Base-by-base conservation (phyloP, 257 asterid species). In the Ajuga chamaepitys region DNA sequence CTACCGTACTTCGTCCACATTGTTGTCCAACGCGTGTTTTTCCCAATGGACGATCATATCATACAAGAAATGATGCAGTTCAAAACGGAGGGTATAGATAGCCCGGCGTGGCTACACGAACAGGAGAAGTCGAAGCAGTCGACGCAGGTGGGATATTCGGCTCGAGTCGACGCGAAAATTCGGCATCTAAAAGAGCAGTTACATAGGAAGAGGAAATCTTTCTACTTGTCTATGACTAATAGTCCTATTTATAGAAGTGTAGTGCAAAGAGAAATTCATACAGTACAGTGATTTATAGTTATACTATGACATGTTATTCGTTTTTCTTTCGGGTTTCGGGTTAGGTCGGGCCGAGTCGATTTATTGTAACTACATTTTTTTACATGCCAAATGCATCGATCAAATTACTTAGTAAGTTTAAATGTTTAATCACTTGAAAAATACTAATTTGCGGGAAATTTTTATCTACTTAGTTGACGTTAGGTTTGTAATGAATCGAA, bases 111-210 rank as follows among this genome's bases (percentile, higher is more conserved):
- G 95, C 16, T 77, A 64, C 76, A 85, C 37, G 95, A 87, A 52
- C 88, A 79, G 55, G 73, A 74, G 66, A 87, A 77, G 13, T 81
- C 95, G 4, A 79, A 69, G 14, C 78, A 72, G 74, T 50, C 40
- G 58, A 81, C 91, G 11, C 88, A 75, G 32, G 74, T 84, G 11
- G 95, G 95, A 0, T 82, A 82, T 53, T 73, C 95, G 2, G 88
- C 95, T 0, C 66, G 88, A 61, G 91, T 87, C 32, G 95, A 87
- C 56, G 91, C 91, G 0, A 87, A 82, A 52, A 82, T 87, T 18
- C 70, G 74, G 9, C 75, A 84, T 18, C 54, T 84, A 37, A 81
- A 71, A 46, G 83, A 77, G 24, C 83, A 72, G 56, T 60, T 84
- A 24, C 74, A 70, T 21, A 69, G 58, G 60, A 83, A 80, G 82